These are phyloP conservation scores for Globisporangium camurandrum DNA, from an alignment of 352 stramenopile genomes.

Conservation along the genomic window DNA sequence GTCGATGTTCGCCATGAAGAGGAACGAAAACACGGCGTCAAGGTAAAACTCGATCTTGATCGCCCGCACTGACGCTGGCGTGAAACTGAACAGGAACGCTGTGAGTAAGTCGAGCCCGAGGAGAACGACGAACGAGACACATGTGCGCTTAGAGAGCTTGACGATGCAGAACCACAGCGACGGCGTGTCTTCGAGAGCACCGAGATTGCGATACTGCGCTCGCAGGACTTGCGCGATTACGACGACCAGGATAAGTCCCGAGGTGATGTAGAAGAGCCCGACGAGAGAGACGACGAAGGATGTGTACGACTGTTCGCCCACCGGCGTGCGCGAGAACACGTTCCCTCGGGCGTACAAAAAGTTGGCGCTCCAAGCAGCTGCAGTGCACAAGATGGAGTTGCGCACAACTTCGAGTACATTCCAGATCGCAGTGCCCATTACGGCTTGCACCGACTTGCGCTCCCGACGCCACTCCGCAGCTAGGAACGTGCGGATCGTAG, in stretches of 20 bases:
- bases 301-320: slow-evolving; percentile 15
- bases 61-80: not conserved
- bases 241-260: slow-evolving; percentile 2
- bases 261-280: slow-evolving; percentile 12
- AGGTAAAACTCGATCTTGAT: slow-evolving; percentile 7
- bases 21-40: not conserved
- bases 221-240: not conserved
- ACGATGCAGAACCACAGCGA: slow-evolving; percentile 2
- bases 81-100: not conserved
- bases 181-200: not conserved
- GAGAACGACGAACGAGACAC: not conserved
- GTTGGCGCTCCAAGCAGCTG: slow-evolving; percentile 14
- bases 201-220: slow-evolving; percentile 7
- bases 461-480: too few species aligned
- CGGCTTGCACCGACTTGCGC: not conserved
- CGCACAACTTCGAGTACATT: slow-evolving; percentile 1
- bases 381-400: slow-evolving; percentile 13
- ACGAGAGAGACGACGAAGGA: slow-evolving; percentile 18
- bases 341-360: slow-evolving; percentile 19
- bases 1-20: not conserved
- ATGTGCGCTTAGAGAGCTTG: not conserved
- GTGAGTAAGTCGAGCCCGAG: slow-evolving; percentile 6
- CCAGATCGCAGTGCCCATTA: not conserved
- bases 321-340: slow-evolving; percentile 15
- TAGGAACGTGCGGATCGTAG: too few species aligned